These are phyloP conservation scores for Neltuma alba DNA, from an alignment of 306 rosid species.

Conservation along the genomic window DNA sequence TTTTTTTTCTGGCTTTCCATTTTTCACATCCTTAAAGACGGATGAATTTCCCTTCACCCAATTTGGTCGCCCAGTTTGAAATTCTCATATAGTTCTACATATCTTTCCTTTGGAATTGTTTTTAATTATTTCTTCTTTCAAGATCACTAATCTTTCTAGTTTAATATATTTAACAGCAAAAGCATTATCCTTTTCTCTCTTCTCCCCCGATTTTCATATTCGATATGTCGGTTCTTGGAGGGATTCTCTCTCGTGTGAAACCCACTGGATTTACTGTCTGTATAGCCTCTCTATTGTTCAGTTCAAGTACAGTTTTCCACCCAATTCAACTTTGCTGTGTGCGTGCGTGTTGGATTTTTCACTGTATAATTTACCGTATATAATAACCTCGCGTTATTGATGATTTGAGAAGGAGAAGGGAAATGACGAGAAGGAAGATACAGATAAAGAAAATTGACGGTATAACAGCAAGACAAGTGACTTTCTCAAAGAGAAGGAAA, in stretches of 20 bases:
- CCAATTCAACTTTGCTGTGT: background rate
- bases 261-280: background rate
- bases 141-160: background rate
- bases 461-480: constrained; percentile 44
- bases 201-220: background rate
- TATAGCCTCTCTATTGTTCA: background rate
- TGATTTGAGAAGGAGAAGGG: background rate
- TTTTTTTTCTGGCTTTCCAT: background rate
- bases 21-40: background rate
- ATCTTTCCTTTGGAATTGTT: background rate
- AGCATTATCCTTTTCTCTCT: background rate
- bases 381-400: background rate
- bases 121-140: background rate
- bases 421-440: constrained; percentile 46
- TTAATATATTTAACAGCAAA: background rate
- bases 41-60: background rate
- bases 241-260: constrained; percentile 2
- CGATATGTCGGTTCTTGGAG: background rate
- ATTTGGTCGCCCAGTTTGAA: background rate
- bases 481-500: constrained; percentile 44
- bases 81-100: background rate
- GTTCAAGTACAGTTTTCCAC: background rate
- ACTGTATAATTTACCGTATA: background rate
- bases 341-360: too few species aligned
- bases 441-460: constrained; percentile 41